Percentiles rank a stretch among this genome's conserved stretches.
phyloP scores from a whole-genome alignment of 179 eudicot species.

The Beta corolliflora region DNA sequence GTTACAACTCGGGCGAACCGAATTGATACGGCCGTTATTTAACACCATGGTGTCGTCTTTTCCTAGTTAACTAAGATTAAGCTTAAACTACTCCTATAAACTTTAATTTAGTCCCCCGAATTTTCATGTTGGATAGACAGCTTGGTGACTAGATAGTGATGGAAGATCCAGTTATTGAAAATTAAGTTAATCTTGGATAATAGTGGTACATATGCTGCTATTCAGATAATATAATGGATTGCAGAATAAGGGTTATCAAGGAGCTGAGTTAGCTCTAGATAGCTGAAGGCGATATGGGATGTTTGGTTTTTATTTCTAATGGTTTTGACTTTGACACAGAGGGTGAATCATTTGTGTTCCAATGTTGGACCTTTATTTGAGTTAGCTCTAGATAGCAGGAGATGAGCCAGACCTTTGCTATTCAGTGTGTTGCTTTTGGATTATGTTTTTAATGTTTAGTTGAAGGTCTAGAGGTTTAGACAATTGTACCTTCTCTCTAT shows the following conservation, averaged over 20 bases:
- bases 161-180: neutral
- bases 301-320: too few species aligned
- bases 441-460: too few species aligned
- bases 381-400: too few species aligned
- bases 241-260: neutral
- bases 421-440: neutral
- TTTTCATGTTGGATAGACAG: neutral
- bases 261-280: neutral
- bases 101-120: neutral
- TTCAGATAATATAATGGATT: neutral
- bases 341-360: neutral
- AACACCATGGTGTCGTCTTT: neutral
- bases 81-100: neutral
- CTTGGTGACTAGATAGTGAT: neutral
- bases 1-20: too few species aligned
- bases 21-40: too few species aligned
- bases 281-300: neutral
- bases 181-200: neutral
- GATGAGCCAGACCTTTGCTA: neutral
- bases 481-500: neutral
- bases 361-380: neutral
- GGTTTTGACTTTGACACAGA: neutral
- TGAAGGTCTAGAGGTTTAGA: neutral
- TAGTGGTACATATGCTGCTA: neutral
- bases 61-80: neutral